Evolutionary conservation across 129 eudicot genomes (phyloP).

Genomic region (Gnaphalium uliginosum): DNA sequence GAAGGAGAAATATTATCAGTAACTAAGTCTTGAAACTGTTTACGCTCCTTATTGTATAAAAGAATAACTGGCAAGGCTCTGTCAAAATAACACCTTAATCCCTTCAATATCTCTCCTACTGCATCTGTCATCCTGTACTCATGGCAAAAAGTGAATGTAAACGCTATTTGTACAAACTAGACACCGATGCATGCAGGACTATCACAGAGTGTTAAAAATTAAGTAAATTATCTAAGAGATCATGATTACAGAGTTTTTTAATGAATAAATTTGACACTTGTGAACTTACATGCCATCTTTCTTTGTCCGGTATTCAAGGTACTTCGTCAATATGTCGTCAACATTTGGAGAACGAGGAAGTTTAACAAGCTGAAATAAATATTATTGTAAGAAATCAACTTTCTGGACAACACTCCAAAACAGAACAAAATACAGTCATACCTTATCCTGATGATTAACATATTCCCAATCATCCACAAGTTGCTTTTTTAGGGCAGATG

Average conservation of each 20-base stretch:
- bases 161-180: not conserved
- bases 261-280: conserved; percentile 2
- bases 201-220: not conserved
- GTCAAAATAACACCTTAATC: conserved; percentile 78
- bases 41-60: conserved; percentile 83
- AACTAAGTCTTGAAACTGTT: conserved; percentile 69
- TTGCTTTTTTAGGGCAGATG: conserved; percentile 73
- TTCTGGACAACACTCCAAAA: not conserved
- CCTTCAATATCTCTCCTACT: conserved; percentile 76
- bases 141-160: not conserved
- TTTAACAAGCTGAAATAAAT: conserved; percentile 66
- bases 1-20: conserved; percentile 78
- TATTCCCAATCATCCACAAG: conserved; percentile 96
- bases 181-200: not conserved
- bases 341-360: conserved; percentile 93
- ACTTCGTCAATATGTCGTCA: conserved; percentile 80
- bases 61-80: conserved; percentile 75
- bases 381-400: not conserved
- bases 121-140: conserved; percentile 66
- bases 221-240: not conserved
- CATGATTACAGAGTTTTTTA: conserved; percentile 3
- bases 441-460: conserved; percentile 69
- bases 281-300: conserved; percentile 85
- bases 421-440: conserved; percentile 21
- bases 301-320: conserved; percentile 81